Base-by-base conservation (phyloP, 2,329 filamentous ascomycete species). In the Diaporthe helianthi region DNA sequence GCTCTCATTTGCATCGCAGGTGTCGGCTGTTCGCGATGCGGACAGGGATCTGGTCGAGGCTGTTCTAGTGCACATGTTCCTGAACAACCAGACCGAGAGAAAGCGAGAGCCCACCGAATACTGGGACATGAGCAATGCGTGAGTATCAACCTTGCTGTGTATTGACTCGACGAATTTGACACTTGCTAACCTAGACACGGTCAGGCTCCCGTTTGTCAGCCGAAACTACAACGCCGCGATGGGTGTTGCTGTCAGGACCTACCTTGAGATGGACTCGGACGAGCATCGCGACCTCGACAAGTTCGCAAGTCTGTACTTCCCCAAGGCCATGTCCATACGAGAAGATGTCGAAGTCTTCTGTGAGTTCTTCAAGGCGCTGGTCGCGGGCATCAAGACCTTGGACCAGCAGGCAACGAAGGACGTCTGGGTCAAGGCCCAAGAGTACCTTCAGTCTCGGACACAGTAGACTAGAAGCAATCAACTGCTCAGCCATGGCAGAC, bases 11-110 rank as follows among this genome's bases (percentile, higher is more conserved):
- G 92, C 93, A 71, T 94, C 93, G 1, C 85, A 98, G 69, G 90
- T 93, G 49, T 91, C 91, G 2, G 89, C 92, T 49, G 90, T 98
- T 29, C 91, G 94, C 47, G 89, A 91, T 72, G 89, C 90, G 41
- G 85, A 97, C 72, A 89, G 96, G 58, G 94, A 97, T 78, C 82
- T 98, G 44, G 83, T 96, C 17, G 96, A 99, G 80, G 92, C 93
- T 51, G 88, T 95, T 72, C 84, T 94, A 24, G 90, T 90, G 7
- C 91, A 92, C 36, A 88, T 97, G 83, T 90, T 98, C 74, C 84
- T 98, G 75, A 90, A 90, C 74, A 93, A 90, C 8, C 93, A 97
- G 75, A 92, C 90, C 24, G 86, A 92, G 69, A 88, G 94, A 47
- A 87, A 91, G 69, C 85, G 89, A 67, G 83, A 87, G 46, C 44